Base-by-base conservation (phyloP, 495 filamentous ascomycete species). In the Lasiosphaeria hispida region DNA sequence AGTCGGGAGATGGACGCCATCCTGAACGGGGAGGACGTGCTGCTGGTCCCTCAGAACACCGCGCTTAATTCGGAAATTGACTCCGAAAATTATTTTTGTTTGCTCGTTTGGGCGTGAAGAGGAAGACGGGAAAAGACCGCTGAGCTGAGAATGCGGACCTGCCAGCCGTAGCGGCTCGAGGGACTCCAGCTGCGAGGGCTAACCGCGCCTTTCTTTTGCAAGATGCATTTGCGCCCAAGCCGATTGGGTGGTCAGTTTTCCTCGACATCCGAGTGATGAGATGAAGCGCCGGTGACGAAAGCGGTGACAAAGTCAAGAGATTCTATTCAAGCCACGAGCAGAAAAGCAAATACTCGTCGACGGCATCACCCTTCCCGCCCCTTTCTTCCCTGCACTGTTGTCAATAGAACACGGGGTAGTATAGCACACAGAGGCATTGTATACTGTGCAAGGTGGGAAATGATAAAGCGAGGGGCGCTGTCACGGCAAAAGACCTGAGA, bases 191-290 rank as follows among this genome's bases (percentile, higher is more conserved):
- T 52, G 49, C 49, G 43, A 45, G 18, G 30, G 11, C 17, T 23
- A 45, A 17, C 35, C 14, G 49, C 49, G 49, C 49, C 49, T 19
- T 38, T n/a, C 13, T 13, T 23, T 41, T 41, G 49, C n/a, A 34
- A 38, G 34, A 51, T 51, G 48, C 30, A 36, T 6, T 17, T 11
- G 38, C 49, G 37, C 35, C 17, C 49, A 38, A 9, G 17, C 37
- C 49, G 37, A 52, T 52, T 52, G 49, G 49, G 13, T 40, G 10
- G 37, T 34, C 49, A 10, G 9, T 39, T 52, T 13, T 38, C 11
- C 49, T 45, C 23, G 23, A 23, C 18, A 17, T 45, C 15, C 15
- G 17, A 11, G 43, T 19, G 43, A 23, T 45, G 6, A 30, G 18
- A 13, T 23, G 17, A n/a, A 23, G 43, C 43, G 43, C 43, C 39